These are phyloP conservation scores for Acanthamoeba healyi DNA, from an alignment of 208 protist genomes.

Conservation along the genomic window DNA sequence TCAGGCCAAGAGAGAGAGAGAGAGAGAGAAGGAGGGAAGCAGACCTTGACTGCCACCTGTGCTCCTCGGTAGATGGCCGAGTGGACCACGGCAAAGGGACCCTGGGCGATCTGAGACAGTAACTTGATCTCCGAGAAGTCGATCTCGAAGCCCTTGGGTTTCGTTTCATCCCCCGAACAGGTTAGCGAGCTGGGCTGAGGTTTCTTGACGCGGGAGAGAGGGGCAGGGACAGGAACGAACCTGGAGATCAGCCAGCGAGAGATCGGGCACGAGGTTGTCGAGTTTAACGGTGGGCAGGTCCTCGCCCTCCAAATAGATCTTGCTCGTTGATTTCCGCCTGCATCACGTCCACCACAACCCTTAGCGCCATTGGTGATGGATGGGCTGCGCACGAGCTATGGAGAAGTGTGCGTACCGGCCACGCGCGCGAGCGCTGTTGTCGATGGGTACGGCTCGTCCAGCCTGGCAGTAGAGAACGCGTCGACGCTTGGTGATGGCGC, in stretches of 20 bases:
- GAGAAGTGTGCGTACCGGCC: not conserved
- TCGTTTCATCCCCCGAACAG: too few species aligned
- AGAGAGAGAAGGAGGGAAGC: too few species aligned
- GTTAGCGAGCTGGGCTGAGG: too few species aligned
- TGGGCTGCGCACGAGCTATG: not conserved
- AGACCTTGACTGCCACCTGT: conserved; percentile 41
- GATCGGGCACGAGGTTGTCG: conserved; percentile 54
- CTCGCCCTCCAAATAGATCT: conserved; percentile 44
- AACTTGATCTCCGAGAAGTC: conserved; percentile 65
- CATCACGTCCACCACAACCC: too few species aligned
- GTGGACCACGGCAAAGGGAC: conserved; percentile 49
- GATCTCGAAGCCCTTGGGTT: conserved; percentile 59
- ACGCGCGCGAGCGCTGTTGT: not conserved
- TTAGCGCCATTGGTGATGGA: too few species aligned
- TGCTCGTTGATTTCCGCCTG: conserved; percentile 20
- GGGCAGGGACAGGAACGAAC: not conserved
- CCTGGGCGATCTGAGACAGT: conserved; percentile 22
- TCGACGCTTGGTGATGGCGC: conserved; percentile 54
- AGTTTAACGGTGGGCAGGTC: conserved; percentile 23
- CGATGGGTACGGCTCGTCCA: not conserved
- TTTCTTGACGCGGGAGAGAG: too few species aligned
- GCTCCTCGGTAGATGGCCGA: conserved; percentile 40
- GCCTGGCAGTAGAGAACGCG: conserved; percentile 52
- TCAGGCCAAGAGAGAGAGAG: too few species aligned
- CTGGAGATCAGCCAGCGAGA: conserved; percentile 64